Conservation (phyloP, 306 rosid species). For the Quercus dentata region DNA sequence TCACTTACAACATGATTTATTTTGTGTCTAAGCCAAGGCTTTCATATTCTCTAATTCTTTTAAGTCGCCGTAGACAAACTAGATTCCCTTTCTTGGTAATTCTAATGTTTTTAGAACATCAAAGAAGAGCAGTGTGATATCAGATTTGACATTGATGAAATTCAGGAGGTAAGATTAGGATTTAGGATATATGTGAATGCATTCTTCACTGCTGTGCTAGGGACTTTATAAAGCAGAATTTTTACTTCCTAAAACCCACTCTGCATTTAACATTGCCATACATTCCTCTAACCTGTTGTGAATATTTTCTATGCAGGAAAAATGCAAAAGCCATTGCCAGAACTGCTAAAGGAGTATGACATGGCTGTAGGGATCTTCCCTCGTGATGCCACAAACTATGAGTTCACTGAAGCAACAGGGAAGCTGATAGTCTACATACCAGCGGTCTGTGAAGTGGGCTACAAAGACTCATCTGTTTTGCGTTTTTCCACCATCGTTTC, state of each 20-base stretch:
- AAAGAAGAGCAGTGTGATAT: neutral
- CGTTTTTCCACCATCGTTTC: conserved; percentile 69
- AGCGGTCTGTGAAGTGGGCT: conserved; percentile 72
- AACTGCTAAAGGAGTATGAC: conserved; percentile 81
- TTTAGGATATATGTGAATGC: neutral
- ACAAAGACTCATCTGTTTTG: conserved; percentile 77
- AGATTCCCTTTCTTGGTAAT: neutral
- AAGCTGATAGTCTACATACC: conserved; percentile 82
- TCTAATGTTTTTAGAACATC: neutral
- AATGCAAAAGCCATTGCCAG: conserved; percentile 85
- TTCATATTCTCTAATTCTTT: too few species aligned
- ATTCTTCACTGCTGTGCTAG: neutral
- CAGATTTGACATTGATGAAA: neutral
- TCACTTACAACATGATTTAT: neutral
- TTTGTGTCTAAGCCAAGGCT: neutral
- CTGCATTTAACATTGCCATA: neutral
- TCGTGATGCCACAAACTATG: conserved; percentile 91
- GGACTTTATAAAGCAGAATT: too few species aligned
- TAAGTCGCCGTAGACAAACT: neutral
- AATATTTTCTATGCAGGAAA: conserved; percentile 48
- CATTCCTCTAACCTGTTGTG: neutral
- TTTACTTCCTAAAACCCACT: neutral
- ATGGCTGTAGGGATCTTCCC: conserved; percentile 83
- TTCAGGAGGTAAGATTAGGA: neutral
- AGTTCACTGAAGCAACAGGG: conserved; percentile 73